These are phyloP conservation scores for Cercophora newfieldiana DNA, from an alignment of 495 filamentous ascomycete species.

Conservation along the genomic window DNA sequence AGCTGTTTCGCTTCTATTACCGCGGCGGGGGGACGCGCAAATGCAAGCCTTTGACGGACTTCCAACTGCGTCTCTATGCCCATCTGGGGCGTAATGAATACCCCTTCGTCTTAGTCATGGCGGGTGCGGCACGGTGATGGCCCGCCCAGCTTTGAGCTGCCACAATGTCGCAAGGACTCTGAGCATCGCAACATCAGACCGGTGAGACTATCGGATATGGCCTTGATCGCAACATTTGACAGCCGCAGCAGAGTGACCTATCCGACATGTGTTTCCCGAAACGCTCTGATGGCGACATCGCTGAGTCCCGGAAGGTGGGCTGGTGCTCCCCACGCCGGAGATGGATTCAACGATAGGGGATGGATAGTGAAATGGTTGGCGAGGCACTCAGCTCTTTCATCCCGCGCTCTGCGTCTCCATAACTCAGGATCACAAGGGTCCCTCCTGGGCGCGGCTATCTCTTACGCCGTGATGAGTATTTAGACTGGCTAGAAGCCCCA, in stretches of 20 bases:
- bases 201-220: background rate
- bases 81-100: background rate
- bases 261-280: slow-evolving; percentile 3
- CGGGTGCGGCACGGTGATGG: background rate
- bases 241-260: background rate
- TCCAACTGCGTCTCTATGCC: background rate
- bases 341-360: slow-evolving; percentile 11
- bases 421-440: slow-evolving; percentile 7
- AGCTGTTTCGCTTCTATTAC: background rate
- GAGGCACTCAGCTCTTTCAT: background rate
- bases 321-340: slow-evolving; percentile 8
- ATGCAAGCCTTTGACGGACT: background rate
- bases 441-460: background rate
- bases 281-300: background rate
- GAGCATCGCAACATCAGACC: background rate
- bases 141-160: background rate
- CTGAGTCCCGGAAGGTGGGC: background rate
- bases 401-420: slow-evolving; percentile 15
- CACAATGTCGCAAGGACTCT: background rate
- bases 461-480: background rate
- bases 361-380: slow-evolving; percentile 6
- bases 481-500: slow-evolving; percentile 12
- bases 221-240: background rate
- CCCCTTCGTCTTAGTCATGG: background rate
- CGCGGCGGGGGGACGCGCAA: background rate